Percentiles rank a stretch among this genome's conserved stretches.
phyloP scores from a whole-genome alignment of 2,329 filamentous ascomycete species.

The Rhynchosporium graminicola region DNA sequence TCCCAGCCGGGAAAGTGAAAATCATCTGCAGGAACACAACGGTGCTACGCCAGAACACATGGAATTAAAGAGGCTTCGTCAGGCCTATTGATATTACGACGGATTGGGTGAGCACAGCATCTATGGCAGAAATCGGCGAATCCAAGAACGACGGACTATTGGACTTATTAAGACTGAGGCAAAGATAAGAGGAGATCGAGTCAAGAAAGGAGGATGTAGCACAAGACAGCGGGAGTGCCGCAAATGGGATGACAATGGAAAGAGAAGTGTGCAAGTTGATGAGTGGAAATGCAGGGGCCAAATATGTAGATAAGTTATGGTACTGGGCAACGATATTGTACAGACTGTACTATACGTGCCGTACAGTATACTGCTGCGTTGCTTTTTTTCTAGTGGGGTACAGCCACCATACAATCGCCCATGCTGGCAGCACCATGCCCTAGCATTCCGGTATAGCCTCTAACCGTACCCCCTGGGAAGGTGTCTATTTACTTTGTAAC shows the following conservation, averaged over 20 bases:
- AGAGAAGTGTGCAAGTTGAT: slow-evolving; percentile 16
- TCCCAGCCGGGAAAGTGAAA: slow-evolving; percentile 6
- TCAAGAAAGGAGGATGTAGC: background rate
- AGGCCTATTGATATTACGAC: background rate
- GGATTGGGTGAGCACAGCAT: background rate
- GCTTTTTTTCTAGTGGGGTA: no score
- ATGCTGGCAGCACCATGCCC: background rate
- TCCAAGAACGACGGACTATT: slow-evolving; percentile 2
- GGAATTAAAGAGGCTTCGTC: background rate
- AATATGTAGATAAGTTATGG: background rate
- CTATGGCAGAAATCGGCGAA: background rate
- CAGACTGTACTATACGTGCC: no score
- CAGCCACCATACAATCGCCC: no score
- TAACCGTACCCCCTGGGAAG: background rate
- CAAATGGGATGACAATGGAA: background rate
- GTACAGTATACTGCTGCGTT: no score
- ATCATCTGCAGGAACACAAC: slow-evolving; percentile 19
- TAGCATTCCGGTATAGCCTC: background rate
- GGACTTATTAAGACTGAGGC: background rate
- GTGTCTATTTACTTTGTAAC: no score
- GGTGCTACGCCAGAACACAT: slow-evolving; percentile 7
- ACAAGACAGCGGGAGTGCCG: no score
- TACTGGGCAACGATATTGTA: background rate
- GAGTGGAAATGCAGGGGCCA: slow-evolving; percentile 5
- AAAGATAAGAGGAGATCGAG: background rate